These are phyloP conservation scores for Septoria petroselini DNA, from an alignment of 2,329 filamentous ascomycete genomes.

Conservation along the genomic window DNA sequence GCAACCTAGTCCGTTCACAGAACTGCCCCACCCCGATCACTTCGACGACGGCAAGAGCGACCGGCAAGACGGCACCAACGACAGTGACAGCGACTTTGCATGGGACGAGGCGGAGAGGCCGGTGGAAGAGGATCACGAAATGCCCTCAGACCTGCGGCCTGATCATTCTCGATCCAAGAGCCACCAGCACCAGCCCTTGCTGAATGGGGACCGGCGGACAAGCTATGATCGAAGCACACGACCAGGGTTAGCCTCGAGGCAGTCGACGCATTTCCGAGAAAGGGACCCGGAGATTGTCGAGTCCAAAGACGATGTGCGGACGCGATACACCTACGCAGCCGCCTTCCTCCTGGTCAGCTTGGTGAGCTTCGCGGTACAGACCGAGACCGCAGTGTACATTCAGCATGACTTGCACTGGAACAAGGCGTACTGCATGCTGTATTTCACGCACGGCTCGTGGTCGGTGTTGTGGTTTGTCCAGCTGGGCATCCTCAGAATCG, in stretches of 20 bases:
- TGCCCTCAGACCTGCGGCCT: constrained; percentile 52
- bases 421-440: constrained; percentile 99
- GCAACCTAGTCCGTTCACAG: constrained; percentile 33
- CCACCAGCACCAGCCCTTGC: constrained; percentile 50
- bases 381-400: constrained; percentile 91
- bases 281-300: constrained; percentile 67
- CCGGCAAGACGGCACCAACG: constrained; percentile 22
- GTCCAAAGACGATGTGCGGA: constrained; percentile 61
- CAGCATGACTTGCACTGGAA: constrained; percentile 90
- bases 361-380: constrained; percentile 87
- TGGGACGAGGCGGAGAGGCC: constrained; percentile 44
- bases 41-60: constrained; percentile 18
- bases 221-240: constrained; percentile 41
- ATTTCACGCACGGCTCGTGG: constrained; percentile 95
- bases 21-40: constrained; percentile 32
- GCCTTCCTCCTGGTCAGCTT: constrained; percentile 81
- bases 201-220: constrained; percentile 42
- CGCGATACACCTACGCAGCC: constrained; percentile 82
- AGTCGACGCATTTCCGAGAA: constrained; percentile 68
- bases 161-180: constrained; percentile 18
- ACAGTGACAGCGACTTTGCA: constrained; percentile 42
- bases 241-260: constrained; percentile 49
- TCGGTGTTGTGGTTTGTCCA: constrained; percentile 81
- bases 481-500: constrained; percentile 73
- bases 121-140: constrained; percentile 34